A percentile compares a stretch with the other conserved stretches of the same genome.
phyloP scores from a whole-genome alignment of 2,329 filamentous ascomycete genomes.

The Fusarium udum region DNA sequence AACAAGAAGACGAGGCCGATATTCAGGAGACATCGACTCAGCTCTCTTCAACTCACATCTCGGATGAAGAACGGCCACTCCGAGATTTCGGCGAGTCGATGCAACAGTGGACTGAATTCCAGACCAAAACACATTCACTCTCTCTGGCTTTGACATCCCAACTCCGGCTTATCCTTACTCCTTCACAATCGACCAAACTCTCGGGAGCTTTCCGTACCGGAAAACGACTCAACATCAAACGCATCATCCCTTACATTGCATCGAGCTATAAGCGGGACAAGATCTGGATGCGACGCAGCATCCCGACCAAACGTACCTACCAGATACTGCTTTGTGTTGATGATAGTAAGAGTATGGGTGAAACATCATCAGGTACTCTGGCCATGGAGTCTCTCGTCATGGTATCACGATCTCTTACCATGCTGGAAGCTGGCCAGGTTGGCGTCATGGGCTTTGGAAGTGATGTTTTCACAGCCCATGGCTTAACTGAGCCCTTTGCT shows the following conservation, averaged over 20 bases:
- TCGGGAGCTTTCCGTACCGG: conserved; percentile 96
- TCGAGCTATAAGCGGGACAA: conserved; percentile 99
- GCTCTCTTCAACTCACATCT: conserved; percentile 78
- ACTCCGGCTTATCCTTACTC: conserved; percentile 92
- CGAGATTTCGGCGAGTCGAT: conserved; percentile 67
- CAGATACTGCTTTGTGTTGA: conserved; percentile 98
- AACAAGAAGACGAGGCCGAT: conserved; percentile 59
- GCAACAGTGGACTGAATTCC: conserved; percentile 85
- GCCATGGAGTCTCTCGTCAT: conserved; percentile 96
- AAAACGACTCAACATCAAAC: conserved; percentile 98
- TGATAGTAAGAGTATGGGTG: conserved; percentile 93
- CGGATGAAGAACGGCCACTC: conserved; percentile 54
- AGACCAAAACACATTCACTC: conserved; percentile 83
- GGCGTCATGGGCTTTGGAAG: conserved; percentile 90
- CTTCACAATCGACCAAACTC: conserved; percentile 94
- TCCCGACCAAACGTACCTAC: conserved; percentile 93
- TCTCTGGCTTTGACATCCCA: conserved; percentile 93
- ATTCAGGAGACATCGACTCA: conserved; percentile 67
- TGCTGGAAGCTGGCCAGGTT: conserved; percentile 96
- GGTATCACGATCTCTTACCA: conserved; percentile 84
- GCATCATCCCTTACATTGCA: conserved; percentile 99
- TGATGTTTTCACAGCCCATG: conserved; percentile 84
- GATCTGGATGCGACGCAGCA: conserved; percentile 96
- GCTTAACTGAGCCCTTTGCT: conserved; percentile 83
- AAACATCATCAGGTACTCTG: conserved; percentile 76